Evolutionary conservation across 164 flowering plant genomes (phyloP), one percentile per base, ranked within the genome.

Genomic region (Platanus orientalis): DNA sequence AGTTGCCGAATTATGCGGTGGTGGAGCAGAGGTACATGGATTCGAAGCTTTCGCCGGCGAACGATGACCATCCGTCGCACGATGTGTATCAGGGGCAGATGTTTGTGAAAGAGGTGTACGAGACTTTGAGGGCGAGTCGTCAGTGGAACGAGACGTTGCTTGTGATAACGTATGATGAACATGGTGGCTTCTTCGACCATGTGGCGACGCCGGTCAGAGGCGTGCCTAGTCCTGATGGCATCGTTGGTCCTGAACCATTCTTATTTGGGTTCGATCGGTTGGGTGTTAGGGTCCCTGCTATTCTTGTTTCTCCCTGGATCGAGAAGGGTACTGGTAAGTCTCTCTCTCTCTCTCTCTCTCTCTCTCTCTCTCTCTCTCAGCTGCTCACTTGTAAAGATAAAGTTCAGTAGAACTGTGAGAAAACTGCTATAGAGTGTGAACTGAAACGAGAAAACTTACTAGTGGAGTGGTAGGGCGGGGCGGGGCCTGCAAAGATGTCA

Each of bases 101-200:
- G 53, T 20, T 49, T 49, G 53, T 49, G 23, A 49, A 49, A 24
- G 53, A 49, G 24, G 53, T 49, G 53, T 49, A 49, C 17, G 53
- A 49, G 53, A 49, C 24, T 4, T 16, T 49, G 25, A 49, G 53
- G 24, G 53, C 24, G 53, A 49, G 53, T 11, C 53, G 24, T 4
- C 53, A 49, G 25, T 49, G 53, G 53, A 23, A 49, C 5, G 53
- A 49, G 53, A 49, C 10, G 23, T n/a, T 23, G 23, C 26, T 42
- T 42, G 47, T 34, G 39, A 34, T 34, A 5, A 34, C 39, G 39
- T 34, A 34, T 10, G 39, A 34, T 10, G 39, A 34, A 14, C 47
- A 42, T 14, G 47, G 53, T 49, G 53, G 53, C 24, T 49, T 49
- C 53, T 49, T 14, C 26, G 53, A 49, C 26, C 53, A 49, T 49